Conservation (phyloP, 2,329 filamentous ascomycete species). For the Aspergillus luchuensis region DNA sequence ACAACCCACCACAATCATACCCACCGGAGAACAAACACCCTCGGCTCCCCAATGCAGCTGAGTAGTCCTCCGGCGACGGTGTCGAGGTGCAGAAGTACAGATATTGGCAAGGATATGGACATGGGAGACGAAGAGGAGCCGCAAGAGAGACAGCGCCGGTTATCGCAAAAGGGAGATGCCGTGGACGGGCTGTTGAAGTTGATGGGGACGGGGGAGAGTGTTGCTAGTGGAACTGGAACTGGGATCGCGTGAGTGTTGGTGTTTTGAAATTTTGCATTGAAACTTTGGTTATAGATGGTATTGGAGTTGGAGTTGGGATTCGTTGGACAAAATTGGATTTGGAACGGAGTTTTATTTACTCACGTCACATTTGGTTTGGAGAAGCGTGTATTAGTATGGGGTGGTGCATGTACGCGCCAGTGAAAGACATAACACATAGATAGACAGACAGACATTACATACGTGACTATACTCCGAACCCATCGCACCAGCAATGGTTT, state of each 20-base stretch:
- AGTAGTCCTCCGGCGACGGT: constrained; percentile 39
- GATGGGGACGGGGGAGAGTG: constrained; percentile 37
- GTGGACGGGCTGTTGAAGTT: constrained; percentile 44
- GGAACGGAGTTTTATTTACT: no score
- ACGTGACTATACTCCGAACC: no score
- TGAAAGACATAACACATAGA: no score
- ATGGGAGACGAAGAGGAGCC: constrained; percentile 14
- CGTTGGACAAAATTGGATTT: no score
- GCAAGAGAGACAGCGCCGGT: background rate
- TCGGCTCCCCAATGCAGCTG: constrained; percentile 38
- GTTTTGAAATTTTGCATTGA: background rate
- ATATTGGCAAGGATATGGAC: background rate
- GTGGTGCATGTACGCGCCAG: no score
- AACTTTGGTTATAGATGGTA: no score
- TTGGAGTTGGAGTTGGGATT: no score
- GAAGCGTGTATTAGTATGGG: no score
- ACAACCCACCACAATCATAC: constrained; percentile 2
- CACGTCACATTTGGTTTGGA: no score
- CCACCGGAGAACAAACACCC: background rate
- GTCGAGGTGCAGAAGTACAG: constrained; percentile 13
- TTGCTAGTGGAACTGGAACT: no score
- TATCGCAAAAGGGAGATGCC: constrained; percentile 39
- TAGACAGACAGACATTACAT: no score
- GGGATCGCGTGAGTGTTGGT: constrained; percentile 11
- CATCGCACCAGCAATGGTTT: no score